A percentile compares a stretch with the other conserved stretches of the same genome.
Evolutionary conservation across 176 grass and related monocot species (phyloP).

Genomic region (Rhynchospora pubera): DNA sequence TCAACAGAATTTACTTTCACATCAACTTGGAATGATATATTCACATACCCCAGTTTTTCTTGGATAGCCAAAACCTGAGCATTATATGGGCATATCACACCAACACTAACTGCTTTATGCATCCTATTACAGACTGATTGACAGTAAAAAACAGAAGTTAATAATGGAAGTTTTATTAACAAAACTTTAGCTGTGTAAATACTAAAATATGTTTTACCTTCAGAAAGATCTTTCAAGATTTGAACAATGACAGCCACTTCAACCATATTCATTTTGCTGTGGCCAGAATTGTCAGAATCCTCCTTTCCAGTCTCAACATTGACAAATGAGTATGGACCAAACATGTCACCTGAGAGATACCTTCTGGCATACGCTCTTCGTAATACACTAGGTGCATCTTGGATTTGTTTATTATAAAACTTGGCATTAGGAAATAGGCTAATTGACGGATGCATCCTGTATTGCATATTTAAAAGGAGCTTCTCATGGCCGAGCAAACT

Average conservation of each 20-base stretch:
- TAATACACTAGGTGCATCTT: constrained; percentile 48
- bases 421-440: constrained; percentile 45
- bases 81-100: constrained; percentile 54
- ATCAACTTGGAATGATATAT: not conserved
- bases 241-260: constrained; percentile 41
- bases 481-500: constrained; percentile 50
- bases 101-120: constrained; percentile 35
- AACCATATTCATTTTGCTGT: constrained; percentile 42
- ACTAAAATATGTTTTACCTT: constrained; percentile 20
- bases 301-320: constrained; percentile 41
- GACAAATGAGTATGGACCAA: constrained; percentile 62
- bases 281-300: constrained; percentile 12
- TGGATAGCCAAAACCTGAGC: constrained; percentile 52
- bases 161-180: not conserved
- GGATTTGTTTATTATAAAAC: constrained; percentile 45
- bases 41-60: constrained; percentile 18
- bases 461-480: constrained; percentile 65
- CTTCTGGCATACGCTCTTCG: not conserved
- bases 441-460: constrained; percentile 76
- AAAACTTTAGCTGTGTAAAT: not conserved
- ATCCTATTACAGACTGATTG: constrained; percentile 27
- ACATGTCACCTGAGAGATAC: constrained; percentile 43
- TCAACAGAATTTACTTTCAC: constrained; percentile 57
- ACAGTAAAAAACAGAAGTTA: not conserved
- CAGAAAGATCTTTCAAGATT: constrained; percentile 23